These are phyloP conservation scores for Hylodesmum podocarpum DNA, from an alignment of 306 rosid species.

Conservation along the genomic window DNA sequence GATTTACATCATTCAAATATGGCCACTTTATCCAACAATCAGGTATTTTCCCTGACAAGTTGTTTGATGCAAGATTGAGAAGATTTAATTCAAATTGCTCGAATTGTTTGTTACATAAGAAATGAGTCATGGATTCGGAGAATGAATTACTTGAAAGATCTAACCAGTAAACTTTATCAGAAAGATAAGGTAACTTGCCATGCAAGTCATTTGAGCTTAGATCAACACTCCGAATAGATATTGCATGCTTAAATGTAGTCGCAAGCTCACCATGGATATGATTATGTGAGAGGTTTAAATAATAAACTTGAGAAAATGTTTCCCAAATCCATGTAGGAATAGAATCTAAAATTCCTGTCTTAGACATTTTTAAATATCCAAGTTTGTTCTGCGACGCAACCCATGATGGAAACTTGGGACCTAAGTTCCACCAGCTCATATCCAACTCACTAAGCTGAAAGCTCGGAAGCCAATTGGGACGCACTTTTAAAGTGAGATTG, in stretches of 20 bases:
- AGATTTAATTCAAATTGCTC: too few relatives aligned
- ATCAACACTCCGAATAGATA: too few relatives aligned
- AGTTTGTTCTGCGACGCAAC: slow-evolving; percentile 7
- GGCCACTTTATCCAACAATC: not conserved
- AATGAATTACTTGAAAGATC: too few relatives aligned
- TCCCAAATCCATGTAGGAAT: slow-evolving; percentile 18
- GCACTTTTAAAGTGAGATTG: not conserved
- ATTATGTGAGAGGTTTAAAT: not conserved
- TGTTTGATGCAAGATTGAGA: not conserved
- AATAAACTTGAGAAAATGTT: accelerated
- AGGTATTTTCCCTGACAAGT: not conserved
- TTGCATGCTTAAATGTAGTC: too few relatives aligned
- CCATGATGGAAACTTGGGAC: slow-evolving; percentile 28
- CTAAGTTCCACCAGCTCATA: slow-evolving; percentile 2
- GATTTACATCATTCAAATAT: not conserved
- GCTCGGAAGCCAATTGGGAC: slow-evolving; percentile 9
- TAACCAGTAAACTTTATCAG: too few relatives aligned
- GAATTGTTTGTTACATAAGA: not conserved
- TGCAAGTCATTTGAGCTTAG: too few relatives aligned
- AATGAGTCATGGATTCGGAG: not conserved
- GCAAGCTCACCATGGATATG: not conserved
- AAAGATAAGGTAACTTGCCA: too few relatives aligned
- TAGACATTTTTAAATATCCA: not conserved
- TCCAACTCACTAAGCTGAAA: too few relatives aligned
- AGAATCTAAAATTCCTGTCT: not conserved